Evolutionary conservation across 2,329 filamentous ascomycete species (phyloP), one percentile per base, ranked within the genome.

Genomic region (Bisporella sp.): DNA sequence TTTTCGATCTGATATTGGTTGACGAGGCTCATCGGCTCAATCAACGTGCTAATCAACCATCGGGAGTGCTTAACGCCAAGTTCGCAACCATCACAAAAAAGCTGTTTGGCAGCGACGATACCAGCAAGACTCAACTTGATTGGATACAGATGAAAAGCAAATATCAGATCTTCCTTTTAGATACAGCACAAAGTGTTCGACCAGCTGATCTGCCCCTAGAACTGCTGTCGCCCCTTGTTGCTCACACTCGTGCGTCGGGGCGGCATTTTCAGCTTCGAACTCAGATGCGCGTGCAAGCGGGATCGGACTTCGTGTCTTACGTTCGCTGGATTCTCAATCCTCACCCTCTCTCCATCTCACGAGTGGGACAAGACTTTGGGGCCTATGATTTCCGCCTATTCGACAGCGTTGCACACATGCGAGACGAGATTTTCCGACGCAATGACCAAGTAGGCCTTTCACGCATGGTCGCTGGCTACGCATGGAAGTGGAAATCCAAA

Each of bases 221-320:
- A 37, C 43, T 52, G 39, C 35, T 52, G 43, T 49, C 50, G 31
- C 31, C n/a, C 31, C 50, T 52, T 6, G 47, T 52, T 29, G 50
- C 50, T 21, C 42, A 52, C 43, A 46, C 47, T 46, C 50, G 50
- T 42, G 50, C 50, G 40, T 52, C 47, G 35, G 43, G 41, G 32
- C 50, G 50, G 47, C 50, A 52, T 49, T 52, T 52, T 41, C 50
- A 52, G 31, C 50, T 52, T 52, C 50, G 47, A 43, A 52, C 46
- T 49, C 50, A 52, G 43, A 52, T 52, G 50, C 50, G 50, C 5
- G 47, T 52, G n/a, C n/a, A 52, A 49, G 50, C 50, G 30, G 50
- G 50, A 43, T 52, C 50, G 2, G 50, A 52, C 31, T 52, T 52
- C 30, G 50, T 52, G 35, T 52, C 50, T 49, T 52, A 49, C 30